These are phyloP conservation scores for Quercus aquifolioides DNA, from an alignment of 306 rosid species.

Conservation along the genomic window DNA sequence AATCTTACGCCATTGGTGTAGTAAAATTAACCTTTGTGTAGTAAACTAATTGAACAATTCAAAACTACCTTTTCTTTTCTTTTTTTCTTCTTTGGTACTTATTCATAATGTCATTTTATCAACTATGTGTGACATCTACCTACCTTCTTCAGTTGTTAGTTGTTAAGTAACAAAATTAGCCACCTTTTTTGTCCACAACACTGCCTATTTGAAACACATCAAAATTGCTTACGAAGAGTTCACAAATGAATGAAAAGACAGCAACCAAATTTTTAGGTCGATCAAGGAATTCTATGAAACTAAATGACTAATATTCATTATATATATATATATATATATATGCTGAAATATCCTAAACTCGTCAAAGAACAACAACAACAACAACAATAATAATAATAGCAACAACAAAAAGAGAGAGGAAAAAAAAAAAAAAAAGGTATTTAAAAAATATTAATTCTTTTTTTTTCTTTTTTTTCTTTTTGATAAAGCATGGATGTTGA, in stretches of 20 bases:
- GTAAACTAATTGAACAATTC: neutral
- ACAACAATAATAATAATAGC: too few relatives aligned
- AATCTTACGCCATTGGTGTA: neutral
- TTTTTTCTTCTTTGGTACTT: neutral
- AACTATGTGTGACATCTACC: constrained; percentile 4
- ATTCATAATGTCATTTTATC: neutral
- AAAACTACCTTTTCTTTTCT: neutral
- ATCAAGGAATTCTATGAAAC: neutral
- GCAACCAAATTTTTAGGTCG: neutral
- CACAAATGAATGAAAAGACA: neutral
- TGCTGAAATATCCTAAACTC: too few relatives aligned
- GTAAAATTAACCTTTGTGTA: neutral
- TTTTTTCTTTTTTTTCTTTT: too few relatives aligned
- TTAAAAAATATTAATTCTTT: too few relatives aligned
- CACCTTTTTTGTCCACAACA: neutral
- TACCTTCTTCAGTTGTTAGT: constrained; percentile 8
- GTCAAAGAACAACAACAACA: too few relatives aligned
- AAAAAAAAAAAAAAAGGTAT: too few relatives aligned
- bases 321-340: too few relatives aligned
- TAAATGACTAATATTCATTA: too few relatives aligned
- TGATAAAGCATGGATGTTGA: too few relatives aligned
- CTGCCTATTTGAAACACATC: neutral
- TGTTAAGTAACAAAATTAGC: constrained; percentile 17
- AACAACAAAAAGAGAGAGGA: too few relatives aligned
- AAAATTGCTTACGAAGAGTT: neutral